These are phyloP conservation scores for Vitis amurensis DNA, from an alignment of 164 flowering plant genomes.

Conservation along the genomic window DNA sequence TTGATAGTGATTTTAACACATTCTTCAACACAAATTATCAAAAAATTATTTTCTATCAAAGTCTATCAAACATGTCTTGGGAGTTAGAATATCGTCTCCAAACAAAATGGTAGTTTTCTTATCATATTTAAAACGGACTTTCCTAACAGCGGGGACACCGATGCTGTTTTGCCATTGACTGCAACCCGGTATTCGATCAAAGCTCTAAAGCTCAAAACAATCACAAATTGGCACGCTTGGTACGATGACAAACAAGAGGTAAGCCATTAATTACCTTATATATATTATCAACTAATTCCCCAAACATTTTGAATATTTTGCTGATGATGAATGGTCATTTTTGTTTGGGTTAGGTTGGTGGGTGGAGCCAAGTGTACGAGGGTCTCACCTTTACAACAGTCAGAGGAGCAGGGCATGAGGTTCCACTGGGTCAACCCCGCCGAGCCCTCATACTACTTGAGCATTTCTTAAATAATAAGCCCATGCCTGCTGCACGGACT, in stretches of 20 bases:
- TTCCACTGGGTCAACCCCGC: slow-evolving; percentile 28
- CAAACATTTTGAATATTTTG: too few species aligned
- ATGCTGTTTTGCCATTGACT: slow-evolving; percentile 36
- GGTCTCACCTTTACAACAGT: slow-evolving; percentile 38
- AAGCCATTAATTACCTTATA: neutral
- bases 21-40: too few species aligned
- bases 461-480: slow-evolving; percentile 12
- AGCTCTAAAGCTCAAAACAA: slow-evolving; percentile 25
- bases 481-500: slow-evolving; percentile 17
- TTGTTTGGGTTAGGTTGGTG: slow-evolving; percentile 31
- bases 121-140: too few species aligned
- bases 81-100: too few species aligned
- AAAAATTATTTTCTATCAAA: too few species aligned
- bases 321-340: neutral
- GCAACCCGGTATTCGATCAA: slow-evolving; percentile 33
- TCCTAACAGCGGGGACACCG: slow-evolving; percentile 32
- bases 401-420: slow-evolving; percentile 48
- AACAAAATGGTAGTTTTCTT: too few species aligned
- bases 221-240: slow-evolving; percentile 31
- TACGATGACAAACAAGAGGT: slow-evolving; percentile 18
- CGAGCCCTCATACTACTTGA: slow-evolving; percentile 19
- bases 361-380: slow-evolving; percentile 40
- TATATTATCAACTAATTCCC: too few species aligned
- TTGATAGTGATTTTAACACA: too few species aligned
- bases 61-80: too few species aligned